Base-by-base conservation (phyloP, 176 grass and related monocot species). In the Saccharum officinarum region DNA sequence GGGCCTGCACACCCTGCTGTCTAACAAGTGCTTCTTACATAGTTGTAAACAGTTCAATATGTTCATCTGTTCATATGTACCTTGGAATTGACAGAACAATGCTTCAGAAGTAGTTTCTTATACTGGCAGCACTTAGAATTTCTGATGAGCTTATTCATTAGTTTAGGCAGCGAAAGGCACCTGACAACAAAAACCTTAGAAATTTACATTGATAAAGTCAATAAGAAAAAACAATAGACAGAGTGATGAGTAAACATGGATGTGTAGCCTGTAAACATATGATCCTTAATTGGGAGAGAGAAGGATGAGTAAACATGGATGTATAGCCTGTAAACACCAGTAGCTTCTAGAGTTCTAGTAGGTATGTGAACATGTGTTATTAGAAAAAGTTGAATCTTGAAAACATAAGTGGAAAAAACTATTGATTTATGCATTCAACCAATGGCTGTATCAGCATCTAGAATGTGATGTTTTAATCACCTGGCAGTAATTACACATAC, bases 81-180 rank as follows among this genome's bases (percentile, higher is more conserved):
- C 87, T 89, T 87, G 44, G 33, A 71, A 30, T 83, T 89, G 23
- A 74, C 18, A 64, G 75, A 33, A 86, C 89, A 94, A 79, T 94
- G 92, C 78, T 89, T 94, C 73, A 82, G 16, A 65, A 91, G 72
- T 83, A 94, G 42, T 80, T 81, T 89, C 33, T 82, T 81, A 84
- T 91, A 83, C 49, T 94, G 92, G 78, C 92, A 91, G 36, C 84
- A 86, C 75, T 81, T 69, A 45, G 89, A 88, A 87, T 94, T 94
- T 31, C 84, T 80, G 68, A 84, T 82, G 64, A 94, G 80, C 78
- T 86, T 86, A 80, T 89, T 89, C 57, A 94, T 54, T 76, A 75
- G 71, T 47, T 67, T 72, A 68, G 88, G 71, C 25, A 89, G 49
- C 18, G 40, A 64, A 39, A 83, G 67, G 75, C 75, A 82, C 71